Base-by-base conservation (phyloP, 2,329 filamentous ascomycete genomes). In the Colletotrichum brevisporum region DNA sequence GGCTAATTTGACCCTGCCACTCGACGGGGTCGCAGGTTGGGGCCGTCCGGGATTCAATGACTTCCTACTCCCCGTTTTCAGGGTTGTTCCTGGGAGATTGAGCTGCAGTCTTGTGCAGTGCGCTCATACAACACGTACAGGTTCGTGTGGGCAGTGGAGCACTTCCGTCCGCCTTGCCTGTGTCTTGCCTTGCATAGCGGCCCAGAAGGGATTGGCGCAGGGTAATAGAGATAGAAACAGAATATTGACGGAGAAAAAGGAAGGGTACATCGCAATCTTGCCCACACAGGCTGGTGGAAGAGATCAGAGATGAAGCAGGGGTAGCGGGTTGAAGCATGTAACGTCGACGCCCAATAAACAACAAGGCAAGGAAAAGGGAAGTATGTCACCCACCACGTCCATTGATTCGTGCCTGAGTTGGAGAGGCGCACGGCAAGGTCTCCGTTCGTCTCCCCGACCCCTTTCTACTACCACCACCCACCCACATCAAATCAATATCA, bases 31-130 rank as follows among this genome's bases (percentile, higher is more conserved):
- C 54, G 66, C 62, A 64, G 57, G 41, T 56, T 57, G 58, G 43
- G 48, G 45, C 41, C 31, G 27, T 27, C 43, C 18, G 24, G 43
- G 41, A 50, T 45, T n/a, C 53, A 16, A 60, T 43, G 67, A 47
- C 21, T 16, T 9, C 31, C 16, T 15, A 24, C 48, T 31, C 43
- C 54, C 31, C 48, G 18, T 52, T 41, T 60, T 27, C 67, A 67
- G 51, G 62, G 67, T 61, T 69, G 45, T 61, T 56, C 55, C 55
- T 61, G 51, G 62, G 36, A 55, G 43, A 18, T 24, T 51, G 12
- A 41, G 27, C 41, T 71, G 67, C 69, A 55, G 58, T 51, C 43
- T 69, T 51, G 57, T 62, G 54, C 62, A 62, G 26, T 45, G 15
- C 31, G 27, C 53, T 54, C 54, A 63, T 41, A 52, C 10, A 48